These are phyloP conservation scores for Thamnidium elegans DNA, from an alignment of 192 early-diverging fungal species.

Conservation along the genomic window DNA sequence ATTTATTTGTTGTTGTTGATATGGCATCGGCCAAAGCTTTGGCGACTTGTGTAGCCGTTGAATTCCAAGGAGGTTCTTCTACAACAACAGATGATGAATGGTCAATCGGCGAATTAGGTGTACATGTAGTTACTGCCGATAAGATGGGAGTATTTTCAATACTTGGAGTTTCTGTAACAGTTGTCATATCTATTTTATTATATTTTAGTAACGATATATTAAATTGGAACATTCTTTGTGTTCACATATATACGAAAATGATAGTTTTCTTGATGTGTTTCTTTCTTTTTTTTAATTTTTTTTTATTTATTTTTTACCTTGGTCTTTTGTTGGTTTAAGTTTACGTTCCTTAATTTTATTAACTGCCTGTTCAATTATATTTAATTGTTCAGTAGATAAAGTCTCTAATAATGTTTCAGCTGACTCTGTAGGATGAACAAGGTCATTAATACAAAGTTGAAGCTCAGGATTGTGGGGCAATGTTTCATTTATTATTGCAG, in stretches of 20 bases:
- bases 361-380: conserved; percentile 19
- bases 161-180: not conserved
- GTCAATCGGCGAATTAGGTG: not conserved
- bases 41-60: conserved; percentile 19
- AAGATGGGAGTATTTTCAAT: not conserved
- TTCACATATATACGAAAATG: not conserved
- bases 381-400: conserved; percentile 20
- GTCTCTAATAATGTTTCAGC: conserved; percentile 17
- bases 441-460: conserved; percentile 23
- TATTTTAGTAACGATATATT: not conserved
- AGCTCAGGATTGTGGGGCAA: conserved; percentile 14
- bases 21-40: conserved; percentile 8
- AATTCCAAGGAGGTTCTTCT: conserved; percentile 6
- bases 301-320: not conserved
- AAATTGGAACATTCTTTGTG: no score
- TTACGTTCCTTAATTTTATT: conserved; percentile 21
- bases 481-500: conserved; percentile 12
- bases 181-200: not conserved
- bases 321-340: not conserved
- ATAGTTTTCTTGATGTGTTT: no score
- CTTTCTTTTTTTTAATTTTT: conserved; percentile 3
- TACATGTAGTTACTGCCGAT: not conserved
- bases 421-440: conserved; percentile 20
- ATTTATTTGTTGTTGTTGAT: not conserved
- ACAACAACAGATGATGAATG: not conserved